phyloP scores from a whole-genome alignment of 495 filamentous ascomycete species.

The Neurospora pannonica region DNA sequence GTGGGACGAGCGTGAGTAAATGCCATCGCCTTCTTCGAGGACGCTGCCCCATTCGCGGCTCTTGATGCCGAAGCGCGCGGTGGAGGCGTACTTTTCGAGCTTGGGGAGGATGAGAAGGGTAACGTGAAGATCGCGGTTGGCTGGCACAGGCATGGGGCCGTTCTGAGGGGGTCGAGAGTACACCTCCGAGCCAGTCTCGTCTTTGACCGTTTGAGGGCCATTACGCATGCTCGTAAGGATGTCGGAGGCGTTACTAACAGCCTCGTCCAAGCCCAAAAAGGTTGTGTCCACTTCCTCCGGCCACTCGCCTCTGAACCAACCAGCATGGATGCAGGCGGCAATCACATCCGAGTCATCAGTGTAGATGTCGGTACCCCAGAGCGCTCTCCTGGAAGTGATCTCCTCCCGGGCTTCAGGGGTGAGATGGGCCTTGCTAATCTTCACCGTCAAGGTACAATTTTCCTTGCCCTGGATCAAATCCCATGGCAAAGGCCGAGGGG shows the following conservation, averaged over 20 bases:
- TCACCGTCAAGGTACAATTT: constrained; percentile 84
- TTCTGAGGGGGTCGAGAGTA: constrained; percentile 33
- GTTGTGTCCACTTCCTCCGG: constrained; percentile 56
- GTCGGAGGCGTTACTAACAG: not conserved
- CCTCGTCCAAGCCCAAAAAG: constrained; percentile 55
- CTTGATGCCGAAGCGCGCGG: constrained; percentile 66
- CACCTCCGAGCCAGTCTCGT: constrained; percentile 18
- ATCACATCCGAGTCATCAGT: constrained; percentile 93
- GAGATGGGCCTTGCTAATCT: constrained; percentile 74
- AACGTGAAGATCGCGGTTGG: constrained; percentile 71
- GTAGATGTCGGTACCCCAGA: constrained; percentile 93
- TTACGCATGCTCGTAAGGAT: not conserved
- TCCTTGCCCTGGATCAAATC: constrained; percentile 66
- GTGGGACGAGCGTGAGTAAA: constrained; percentile 39
- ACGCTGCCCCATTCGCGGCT: constrained; percentile 61
- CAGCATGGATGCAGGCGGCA: constrained; percentile 86
- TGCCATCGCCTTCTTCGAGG: constrained; percentile 16
- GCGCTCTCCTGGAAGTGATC: constrained; percentile 62
- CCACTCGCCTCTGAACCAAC: constrained; percentile 87
- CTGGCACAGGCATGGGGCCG: constrained; percentile 43
- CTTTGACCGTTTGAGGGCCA: not conserved
- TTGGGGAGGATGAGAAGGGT: constrained; percentile 72
- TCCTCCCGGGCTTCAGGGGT: constrained; percentile 59
- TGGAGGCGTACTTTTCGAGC: constrained; percentile 65
- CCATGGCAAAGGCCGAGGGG: constrained; percentile 61